Conservation (phyloP, 306 rosid species). For the Luffa aegyptiaca region DNA sequence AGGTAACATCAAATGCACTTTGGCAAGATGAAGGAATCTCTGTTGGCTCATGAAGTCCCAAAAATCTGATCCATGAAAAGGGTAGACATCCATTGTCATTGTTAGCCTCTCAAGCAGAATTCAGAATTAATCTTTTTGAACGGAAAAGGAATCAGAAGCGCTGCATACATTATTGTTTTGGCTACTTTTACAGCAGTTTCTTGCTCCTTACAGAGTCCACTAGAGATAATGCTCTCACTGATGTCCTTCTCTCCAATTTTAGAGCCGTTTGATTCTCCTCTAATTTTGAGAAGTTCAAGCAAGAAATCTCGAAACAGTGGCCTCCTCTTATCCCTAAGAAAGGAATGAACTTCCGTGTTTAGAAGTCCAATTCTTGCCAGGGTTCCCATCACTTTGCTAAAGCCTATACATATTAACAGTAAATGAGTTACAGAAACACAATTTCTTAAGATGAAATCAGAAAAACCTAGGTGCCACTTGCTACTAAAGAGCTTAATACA, state of each 20-base stretch:
- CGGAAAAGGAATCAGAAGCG: background rate
- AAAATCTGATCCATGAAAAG: conserved; percentile 35
- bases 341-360: conserved; percentile 39
- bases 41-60: conserved; percentile 65
- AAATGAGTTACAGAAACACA: background rate
- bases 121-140: conserved; percentile 6
- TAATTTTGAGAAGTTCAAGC: conserved; percentile 51
- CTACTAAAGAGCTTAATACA: background rate
- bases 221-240: conserved; percentile 34
- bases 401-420: conserved; percentile 33
- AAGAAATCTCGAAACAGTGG: conserved; percentile 49
- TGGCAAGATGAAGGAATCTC: conserved; percentile 68
- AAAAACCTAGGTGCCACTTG: background rate
- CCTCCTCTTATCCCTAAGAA: conserved; percentile 40
- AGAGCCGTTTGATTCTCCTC: conserved; percentile 17
- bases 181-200: conserved; percentile 56
- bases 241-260: conserved; percentile 47
- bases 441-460: conserved; percentile 1
- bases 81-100: background rate
- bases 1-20: conserved; percentile 70
- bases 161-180: conserved; percentile 63
- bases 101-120: background rate
- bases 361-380: conserved; percentile 76
- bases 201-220: conserved; percentile 58
- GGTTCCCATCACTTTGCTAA: conserved; percentile 75